A percentile compares a stretch with the other conserved stretches of the same genome.
Evolutionary conservation across 176 grass and related monocot genomes (phyloP).

Genomic region (Dactylis glomerata): DNA sequence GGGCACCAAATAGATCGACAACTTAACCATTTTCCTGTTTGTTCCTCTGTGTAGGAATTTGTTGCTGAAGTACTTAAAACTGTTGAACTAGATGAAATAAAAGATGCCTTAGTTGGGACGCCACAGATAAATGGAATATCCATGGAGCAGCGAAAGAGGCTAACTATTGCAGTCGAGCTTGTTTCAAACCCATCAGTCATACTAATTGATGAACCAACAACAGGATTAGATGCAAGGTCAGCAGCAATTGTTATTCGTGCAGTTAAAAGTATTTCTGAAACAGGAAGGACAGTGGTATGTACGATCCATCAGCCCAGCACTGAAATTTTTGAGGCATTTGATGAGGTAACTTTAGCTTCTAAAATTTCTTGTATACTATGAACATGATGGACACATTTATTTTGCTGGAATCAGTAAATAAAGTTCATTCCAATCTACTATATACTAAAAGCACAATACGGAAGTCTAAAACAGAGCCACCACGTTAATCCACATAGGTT

Average conservation of each 20-base stretch:
- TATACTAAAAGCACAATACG: too few species aligned
- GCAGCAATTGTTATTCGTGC: neutral
- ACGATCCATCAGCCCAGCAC: neutral
- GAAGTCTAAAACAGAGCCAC: too few species aligned
- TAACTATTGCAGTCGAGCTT: neutral
- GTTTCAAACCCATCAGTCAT: neutral
- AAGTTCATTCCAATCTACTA: neutral
- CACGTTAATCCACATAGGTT: too few species aligned
- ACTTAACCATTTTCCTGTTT: neutral
- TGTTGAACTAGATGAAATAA: neutral
- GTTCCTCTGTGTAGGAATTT: neutral
- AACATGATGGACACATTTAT: neutral
- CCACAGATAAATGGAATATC: neutral
- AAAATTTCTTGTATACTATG: neutral
- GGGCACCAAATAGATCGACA: neutral
- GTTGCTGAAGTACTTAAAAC: neutral
- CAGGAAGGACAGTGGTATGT: neutral
- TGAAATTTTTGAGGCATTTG: neutral
- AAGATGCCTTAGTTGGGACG: neutral
- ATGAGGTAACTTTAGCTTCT: neutral
- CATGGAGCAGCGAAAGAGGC: neutral
- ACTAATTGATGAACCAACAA: neutral
- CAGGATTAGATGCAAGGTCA: constrained; percentile 1
- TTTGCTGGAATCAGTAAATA: neutral
- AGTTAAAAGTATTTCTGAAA: neutral